phyloP scores from a whole-genome alignment of 2,329 filamentous ascomycete species.

The Aphanoascus verrucosus region DNA sequence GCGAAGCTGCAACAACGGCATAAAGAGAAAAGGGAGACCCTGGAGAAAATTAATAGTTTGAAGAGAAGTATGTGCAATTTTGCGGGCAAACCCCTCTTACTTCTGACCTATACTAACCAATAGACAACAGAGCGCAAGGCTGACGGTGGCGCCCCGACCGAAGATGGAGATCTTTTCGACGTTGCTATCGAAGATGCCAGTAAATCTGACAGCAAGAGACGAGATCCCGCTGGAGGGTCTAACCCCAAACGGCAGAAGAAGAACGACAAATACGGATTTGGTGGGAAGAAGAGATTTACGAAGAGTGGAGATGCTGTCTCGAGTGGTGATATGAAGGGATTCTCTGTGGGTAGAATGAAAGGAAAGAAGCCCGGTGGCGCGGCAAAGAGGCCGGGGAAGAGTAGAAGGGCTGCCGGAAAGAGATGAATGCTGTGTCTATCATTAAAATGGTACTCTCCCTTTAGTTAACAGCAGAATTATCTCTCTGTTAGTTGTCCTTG shows the following conservation, averaged over 20 bases:
- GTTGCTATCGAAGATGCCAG: constrained; percentile 65
- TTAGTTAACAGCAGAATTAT: not conserved
- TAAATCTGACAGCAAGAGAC: constrained; percentile 41
- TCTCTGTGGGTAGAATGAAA: constrained; percentile 82
- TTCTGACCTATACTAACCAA: not conserved
- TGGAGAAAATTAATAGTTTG: constrained; percentile 89
- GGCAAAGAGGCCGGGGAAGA: constrained; percentile 43
- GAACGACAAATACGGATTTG: constrained; percentile 87
- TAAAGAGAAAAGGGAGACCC: constrained; percentile 80
- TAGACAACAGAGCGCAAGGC: constrained; percentile 63
- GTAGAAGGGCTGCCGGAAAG: constrained; percentile 33
- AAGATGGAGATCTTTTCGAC: constrained; percentile 84
- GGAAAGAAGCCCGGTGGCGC: constrained; percentile 29
- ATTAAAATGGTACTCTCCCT: not conserved
- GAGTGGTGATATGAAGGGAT: constrained; percentile 67
- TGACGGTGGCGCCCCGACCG: constrained; percentile 50
- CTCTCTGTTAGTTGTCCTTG: not conserved
- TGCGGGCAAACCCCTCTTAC: not conserved
- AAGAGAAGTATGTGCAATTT: constrained; percentile 68
- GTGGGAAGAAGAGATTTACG: constrained; percentile 81
- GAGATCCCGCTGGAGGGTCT: constrained; percentile 28
- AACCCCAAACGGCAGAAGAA: constrained; percentile 76
- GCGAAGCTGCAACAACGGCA: constrained; percentile 90
- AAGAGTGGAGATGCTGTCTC: constrained; percentile 87
- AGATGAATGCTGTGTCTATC: constrained; percentile 9